Conservation (phyloP, 129 eudicot species). For the Arctium minus region DNA sequence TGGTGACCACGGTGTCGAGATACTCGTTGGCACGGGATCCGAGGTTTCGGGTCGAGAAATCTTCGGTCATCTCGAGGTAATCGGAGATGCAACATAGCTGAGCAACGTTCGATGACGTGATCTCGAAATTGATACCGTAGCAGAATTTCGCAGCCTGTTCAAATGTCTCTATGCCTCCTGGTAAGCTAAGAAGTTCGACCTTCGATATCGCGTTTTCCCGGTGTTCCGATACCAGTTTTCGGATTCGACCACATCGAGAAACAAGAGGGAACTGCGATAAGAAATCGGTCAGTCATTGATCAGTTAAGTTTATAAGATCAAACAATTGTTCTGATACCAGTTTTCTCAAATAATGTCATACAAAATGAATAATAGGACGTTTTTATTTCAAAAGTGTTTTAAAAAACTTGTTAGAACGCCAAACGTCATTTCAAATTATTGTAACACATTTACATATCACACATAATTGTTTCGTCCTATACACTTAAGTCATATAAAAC, state of each 20-base stretch:
- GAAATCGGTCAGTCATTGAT: background rate
- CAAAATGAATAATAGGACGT: background rate
- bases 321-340: background rate
- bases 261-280: constrained; percentile 88
- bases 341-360: background rate
- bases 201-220: constrained; percentile 67
- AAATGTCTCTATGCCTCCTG: constrained; percentile 84
- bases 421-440: no score
- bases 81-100: constrained; percentile 79
- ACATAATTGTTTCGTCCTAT: no score
- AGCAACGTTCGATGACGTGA: constrained; percentile 82
- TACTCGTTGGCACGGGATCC: constrained; percentile 78
- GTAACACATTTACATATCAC: no score
- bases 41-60: constrained; percentile 68
- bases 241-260: constrained; percentile 81
- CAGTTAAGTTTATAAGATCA: background rate
- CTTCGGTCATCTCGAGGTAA: constrained; percentile 94
- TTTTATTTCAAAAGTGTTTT: background rate
- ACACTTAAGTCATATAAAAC: no score
- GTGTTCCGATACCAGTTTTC: constrained; percentile 70
- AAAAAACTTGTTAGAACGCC: no score
- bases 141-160: constrained; percentile 98
- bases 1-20: constrained; percentile 71
- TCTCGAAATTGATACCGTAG: constrained; percentile 88
- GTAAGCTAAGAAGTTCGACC: constrained; percentile 73